Evolutionary conservation across 331 rosid genomes (phyloP).

Genomic region (Spiraea crenata): DNA sequence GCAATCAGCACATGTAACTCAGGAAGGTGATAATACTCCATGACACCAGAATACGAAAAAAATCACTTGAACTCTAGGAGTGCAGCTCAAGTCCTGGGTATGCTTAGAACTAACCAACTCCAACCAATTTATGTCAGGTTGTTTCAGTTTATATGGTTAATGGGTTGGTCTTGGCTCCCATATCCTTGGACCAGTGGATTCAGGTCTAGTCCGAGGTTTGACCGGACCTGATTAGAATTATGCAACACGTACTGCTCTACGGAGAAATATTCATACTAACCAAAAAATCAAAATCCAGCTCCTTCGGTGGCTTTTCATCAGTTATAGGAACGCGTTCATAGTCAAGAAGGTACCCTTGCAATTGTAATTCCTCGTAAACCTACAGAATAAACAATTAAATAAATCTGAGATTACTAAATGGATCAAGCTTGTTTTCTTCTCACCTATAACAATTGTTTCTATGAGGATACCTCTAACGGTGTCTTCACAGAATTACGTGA

Average conservation of each 20-base stretch:
- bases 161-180: slow-evolving; percentile 6
- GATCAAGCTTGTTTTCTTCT: slow-evolving; percentile 8
- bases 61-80: slow-evolving; percentile 11
- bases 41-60: background rate
- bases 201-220: slow-evolving; percentile 16
- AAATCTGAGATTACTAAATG: slow-evolving; percentile 22
- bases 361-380: slow-evolving; percentile 85
- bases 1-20: slow-evolving; percentile 8
- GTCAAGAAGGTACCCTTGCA: slow-evolving; percentile 76
- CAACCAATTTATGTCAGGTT: background rate
- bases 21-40: slow-evolving; percentile 6
- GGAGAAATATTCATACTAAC: slow-evolving; percentile 38
- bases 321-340: slow-evolving; percentile 95
- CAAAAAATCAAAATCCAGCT: slow-evolving; percentile 78
- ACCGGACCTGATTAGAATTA: slow-evolving; percentile 14
- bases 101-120: background rate
- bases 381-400: slow-evolving; percentile 30
- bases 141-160: background rate
- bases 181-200: slow-evolving; percentile 2
- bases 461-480: slow-evolving; percentile 63
- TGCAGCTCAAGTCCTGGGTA: background rate
- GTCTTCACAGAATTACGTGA: slow-evolving; percentile 70
- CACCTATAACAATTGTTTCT: slow-evolving; percentile 22
- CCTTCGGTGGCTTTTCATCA: slow-evolving; percentile 92
- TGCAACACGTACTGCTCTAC: background rate